phyloP scores from a whole-genome alignment of 768 basidiomycete species.

The Pleurotus platypus region DNA sequence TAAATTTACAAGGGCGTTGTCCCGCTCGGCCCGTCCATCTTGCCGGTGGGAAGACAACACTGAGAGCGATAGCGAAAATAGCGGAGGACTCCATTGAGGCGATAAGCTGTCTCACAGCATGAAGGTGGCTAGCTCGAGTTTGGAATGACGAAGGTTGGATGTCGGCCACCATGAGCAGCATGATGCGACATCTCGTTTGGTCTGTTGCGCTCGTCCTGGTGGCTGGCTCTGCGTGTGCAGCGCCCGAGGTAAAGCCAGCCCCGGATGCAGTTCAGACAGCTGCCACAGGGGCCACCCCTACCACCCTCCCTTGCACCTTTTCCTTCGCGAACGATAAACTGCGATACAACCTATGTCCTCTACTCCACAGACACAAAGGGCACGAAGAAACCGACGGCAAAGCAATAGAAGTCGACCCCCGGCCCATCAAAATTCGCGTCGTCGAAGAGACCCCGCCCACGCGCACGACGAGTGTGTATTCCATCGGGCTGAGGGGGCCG shows the following conservation, averaged over 20 bases:
- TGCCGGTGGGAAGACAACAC: too few species aligned
- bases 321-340: not conserved
- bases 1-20: too few species aligned
- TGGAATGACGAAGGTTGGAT: too few species aligned
- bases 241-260: not conserved
- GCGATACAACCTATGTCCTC: conserved; percentile 1
- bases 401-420: not conserved
- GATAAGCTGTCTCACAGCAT: too few species aligned
- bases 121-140: too few species aligned
- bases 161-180: too few species aligned
- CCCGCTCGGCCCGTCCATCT: too few species aligned
- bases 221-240: not conserved
- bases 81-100: too few species aligned
- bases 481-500: conserved; percentile 18
- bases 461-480: conserved; percentile 20
- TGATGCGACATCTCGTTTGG: not conserved
- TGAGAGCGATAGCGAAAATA: too few species aligned
- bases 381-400: not conserved
- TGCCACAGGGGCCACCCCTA: not conserved
- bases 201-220: not conserved
- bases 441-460: conserved; percentile 3
- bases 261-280: not conserved
- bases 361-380: conserved; percentile 1
- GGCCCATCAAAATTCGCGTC: conserved; percentile 1
- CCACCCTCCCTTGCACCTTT: not conserved